Percentiles rank a stretch among this genome's conserved stretches.
These are phyloP conservation scores for Alternaria sp. DNA, from an alignment of 2,329 filamentous ascomycete species.

Conservation along the genomic window DNA sequence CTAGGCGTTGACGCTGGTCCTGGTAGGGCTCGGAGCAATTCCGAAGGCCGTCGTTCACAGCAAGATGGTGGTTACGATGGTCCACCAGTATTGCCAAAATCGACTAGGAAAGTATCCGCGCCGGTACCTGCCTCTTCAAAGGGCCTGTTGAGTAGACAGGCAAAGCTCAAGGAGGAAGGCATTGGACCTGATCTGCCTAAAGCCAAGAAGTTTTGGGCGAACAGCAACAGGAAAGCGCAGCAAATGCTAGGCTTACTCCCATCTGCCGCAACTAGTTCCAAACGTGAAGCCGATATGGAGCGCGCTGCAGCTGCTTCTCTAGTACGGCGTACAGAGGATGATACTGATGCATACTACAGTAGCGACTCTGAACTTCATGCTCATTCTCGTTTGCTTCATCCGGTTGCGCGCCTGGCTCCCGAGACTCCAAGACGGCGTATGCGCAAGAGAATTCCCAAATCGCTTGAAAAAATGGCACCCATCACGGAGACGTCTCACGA, in stretches of 20 bases:
- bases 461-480: slow-evolving; percentile 32
- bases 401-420: slow-evolving; percentile 6
- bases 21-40: slow-evolving; percentile 3
- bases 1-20: slow-evolving; percentile 23
- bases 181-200: slow-evolving; percentile 14
- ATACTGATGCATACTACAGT: slow-evolving; percentile 14
- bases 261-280: slow-evolving; percentile 12
- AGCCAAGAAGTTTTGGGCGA: slow-evolving; percentile 13
- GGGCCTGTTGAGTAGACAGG: slow-evolving; percentile 9
- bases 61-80: slow-evolving; percentile 10
- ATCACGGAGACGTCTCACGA: slow-evolving; percentile 36
- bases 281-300: slow-evolving; percentile 4
- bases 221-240: slow-evolving; percentile 21
- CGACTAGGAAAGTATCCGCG: slow-evolving; percentile 10
- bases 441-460: slow-evolving; percentile 24
- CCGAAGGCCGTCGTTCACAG: background rate
- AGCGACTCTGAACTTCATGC: slow-evolving; percentile 17
- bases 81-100: slow-evolving; percentile 10
- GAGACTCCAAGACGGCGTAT: slow-evolving; percentile 12
- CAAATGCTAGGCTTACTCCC: slow-evolving; percentile 24
- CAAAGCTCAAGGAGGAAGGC: slow-evolving; percentile 22
- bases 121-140: slow-evolving; percentile 7
- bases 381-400: background rate
- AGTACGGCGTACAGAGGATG: slow-evolving; percentile 1
- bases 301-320: background rate